Base-by-base conservation (phyloP, 805 yeast genomes). In the Lipomyces spencermartinsiae region DNA sequence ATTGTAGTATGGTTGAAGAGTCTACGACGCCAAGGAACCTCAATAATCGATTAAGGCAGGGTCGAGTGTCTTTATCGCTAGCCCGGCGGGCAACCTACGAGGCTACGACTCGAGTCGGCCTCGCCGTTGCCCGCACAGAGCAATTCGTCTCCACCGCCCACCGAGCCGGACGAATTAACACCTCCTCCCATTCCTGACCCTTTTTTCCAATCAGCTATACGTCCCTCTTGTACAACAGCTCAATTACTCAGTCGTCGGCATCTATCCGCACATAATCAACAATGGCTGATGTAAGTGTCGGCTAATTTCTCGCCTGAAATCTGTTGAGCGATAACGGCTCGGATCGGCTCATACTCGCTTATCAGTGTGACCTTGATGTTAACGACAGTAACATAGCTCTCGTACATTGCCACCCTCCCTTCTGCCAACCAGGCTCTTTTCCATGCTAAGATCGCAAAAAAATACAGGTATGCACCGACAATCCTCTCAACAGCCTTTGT, bases 341-440 rank as follows among this genome's bases (percentile, higher is more conserved):
- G 19, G 19, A 56, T 39, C n/a, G 59, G 64, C 35, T 54, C 53
- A 12, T 9, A 25, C 22, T 16, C n/a, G 34, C n/a, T 22, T n/a
- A 25, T 16, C 49, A 33, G 39, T 8, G 12, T 53, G 34, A 39
- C 34, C 16, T 4, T 16, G 25, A 33, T 35, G 10, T 9, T 19
- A 25, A 59, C 56, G 29, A 39, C 58, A 19, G 6, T 29, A 16
- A 14, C 29, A 19, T 16, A 29, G 72, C 72, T 69, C 58, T 58
- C 67, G 14, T 69, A 63, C 65, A 59, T 69, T 25, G 63, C 73
- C 58, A 54, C 66, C 39, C 72, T 70, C 16, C 69, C 73, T 14
- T 43, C 73, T 35, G 67, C 72, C 46, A 59, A 64, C 70, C 73
- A 68, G 72, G 62, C 67, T 55, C 72, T 70, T 63, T 70, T 70